A percentile compares a stretch with the other conserved stretches of the same genome.
These are phyloP conservation scores for Globisporangium lucens DNA, from an alignment of 352 stramenopile genomes.

Conservation along the genomic window DNA sequence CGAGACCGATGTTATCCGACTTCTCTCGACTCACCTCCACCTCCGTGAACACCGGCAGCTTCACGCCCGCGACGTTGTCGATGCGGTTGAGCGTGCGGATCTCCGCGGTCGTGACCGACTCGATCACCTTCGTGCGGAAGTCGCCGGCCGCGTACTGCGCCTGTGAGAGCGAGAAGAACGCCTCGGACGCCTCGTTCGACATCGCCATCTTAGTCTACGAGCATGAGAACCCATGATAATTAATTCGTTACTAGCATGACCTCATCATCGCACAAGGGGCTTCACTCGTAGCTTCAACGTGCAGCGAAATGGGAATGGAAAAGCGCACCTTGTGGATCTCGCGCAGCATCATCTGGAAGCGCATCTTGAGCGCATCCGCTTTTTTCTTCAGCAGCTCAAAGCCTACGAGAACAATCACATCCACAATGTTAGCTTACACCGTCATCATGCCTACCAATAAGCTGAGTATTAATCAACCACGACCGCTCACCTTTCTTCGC, in stretches of 20 bases:
- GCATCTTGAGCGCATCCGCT: slow-evolving; percentile 97
- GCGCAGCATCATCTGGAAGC: slow-evolving; percentile 87
- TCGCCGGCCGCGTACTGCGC: slow-evolving; percentile 98
- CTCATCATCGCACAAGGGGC: background rate
- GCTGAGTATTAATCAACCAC: background rate
- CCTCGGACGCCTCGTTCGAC: slow-evolving; percentile 87
- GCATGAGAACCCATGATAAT: slow-evolving; percentile 23
- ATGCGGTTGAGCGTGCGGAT: slow-evolving; percentile 96
- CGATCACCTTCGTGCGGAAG: slow-evolving; percentile 96
- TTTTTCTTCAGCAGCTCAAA: slow-evolving; percentile 96
- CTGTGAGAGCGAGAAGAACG: slow-evolving; percentile 98
- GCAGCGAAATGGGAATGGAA: background rate
- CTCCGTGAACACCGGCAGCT: slow-evolving; percentile 98
- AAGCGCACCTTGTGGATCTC: slow-evolving; percentile 81
- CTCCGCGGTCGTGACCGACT: slow-evolving; percentile 94
- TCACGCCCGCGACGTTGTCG: slow-evolving; percentile 99
- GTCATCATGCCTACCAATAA: background rate
- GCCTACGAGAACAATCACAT: slow-evolving; percentile 26
- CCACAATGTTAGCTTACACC: background rate
- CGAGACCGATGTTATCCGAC: slow-evolving; percentile 94
- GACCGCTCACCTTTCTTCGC: slow-evolving; percentile 76
- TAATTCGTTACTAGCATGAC: background rate
- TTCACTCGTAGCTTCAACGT: background rate
- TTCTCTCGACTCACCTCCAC: slow-evolving; percentile 94
- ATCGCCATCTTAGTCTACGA: slow-evolving; percentile 84